Conservation (phyloP, 2,329 filamentous ascomycete genomes). For the Rhynchosporium graminicola region DNA sequence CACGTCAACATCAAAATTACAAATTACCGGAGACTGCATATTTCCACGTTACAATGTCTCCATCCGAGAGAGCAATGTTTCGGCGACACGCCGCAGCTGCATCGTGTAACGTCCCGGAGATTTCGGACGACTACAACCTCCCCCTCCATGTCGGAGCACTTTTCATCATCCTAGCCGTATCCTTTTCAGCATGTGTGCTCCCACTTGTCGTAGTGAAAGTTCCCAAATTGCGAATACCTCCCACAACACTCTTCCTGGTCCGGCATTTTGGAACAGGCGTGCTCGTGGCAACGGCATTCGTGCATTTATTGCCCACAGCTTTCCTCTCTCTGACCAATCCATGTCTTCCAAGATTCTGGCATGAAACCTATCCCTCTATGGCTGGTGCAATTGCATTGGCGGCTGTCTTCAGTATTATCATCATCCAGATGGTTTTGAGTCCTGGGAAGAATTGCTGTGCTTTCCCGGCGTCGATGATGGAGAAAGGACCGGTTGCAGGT, state of each 20-base stretch:
- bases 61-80: slow-evolving; percentile 10
- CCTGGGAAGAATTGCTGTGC: slow-evolving; percentile 17
- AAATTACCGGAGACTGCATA: too few species aligned
- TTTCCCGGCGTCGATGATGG: slow-evolving; percentile 14
- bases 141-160: slow-evolving; percentile 17
- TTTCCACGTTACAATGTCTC: slow-evolving; percentile 2
- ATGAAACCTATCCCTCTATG: slow-evolving; percentile 17
- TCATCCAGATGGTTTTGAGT: slow-evolving; percentile 13
- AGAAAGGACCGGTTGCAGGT: not conserved
- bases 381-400: slow-evolving; percentile 15
- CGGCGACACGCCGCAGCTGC: not conserved
- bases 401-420: slow-evolving; percentile 16
- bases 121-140: slow-evolving; percentile 12
- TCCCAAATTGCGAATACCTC: slow-evolving; percentile 8
- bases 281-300: slow-evolving; percentile 79
- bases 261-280: slow-evolving; percentile 71
- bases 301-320: slow-evolving; percentile 63
- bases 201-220: slow-evolving; percentile 12
- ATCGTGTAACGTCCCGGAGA: slow-evolving; percentile 5
- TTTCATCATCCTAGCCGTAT: slow-evolving; percentile 17
- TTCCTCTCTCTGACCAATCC: slow-evolving; percentile 61
- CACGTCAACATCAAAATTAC: not conserved
- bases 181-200: slow-evolving; percentile 13
- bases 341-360: slow-evolving; percentile 15
- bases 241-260: slow-evolving; percentile 5